Conservation (phyloP, 2,329 filamentous ascomycete genomes). For the Penicillium sp. region DNA sequence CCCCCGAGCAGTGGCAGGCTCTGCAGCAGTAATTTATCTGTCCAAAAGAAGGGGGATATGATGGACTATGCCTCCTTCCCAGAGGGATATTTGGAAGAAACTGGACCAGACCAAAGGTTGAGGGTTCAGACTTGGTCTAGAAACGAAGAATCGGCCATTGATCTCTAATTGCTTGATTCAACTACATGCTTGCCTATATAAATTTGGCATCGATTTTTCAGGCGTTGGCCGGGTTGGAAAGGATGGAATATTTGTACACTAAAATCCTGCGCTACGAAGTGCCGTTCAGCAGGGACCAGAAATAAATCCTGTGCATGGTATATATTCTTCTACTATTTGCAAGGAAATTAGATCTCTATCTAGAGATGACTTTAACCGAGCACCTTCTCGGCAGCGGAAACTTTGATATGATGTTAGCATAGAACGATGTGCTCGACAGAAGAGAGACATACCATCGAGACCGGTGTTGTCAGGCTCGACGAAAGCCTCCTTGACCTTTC, state of each 20-base stretch:
- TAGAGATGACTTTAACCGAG: conserved; percentile 34
- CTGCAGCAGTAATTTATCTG: conserved; percentile 47
- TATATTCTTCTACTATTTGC: conserved; percentile 2
- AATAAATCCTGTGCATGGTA: background rate
- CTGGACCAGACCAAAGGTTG: background rate
- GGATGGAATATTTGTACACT: conserved; percentile 9
- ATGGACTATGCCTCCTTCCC: background rate
- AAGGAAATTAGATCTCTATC: background rate
- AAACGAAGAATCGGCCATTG: background rate
- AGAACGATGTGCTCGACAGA: background rate
- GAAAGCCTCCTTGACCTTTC: conserved; percentile 75
- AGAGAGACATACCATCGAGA: conserved; percentile 59
- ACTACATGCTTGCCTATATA: background rate
- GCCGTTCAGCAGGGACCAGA: background rate
- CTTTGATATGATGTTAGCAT: conserved; percentile 29
- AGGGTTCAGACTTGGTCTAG: background rate
- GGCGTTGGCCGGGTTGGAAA: conserved; percentile 10
- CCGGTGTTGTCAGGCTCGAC: conserved; percentile 89
- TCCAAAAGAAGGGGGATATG: background rate
- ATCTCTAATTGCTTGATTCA: background rate
- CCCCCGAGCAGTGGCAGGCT: conserved; percentile 81
- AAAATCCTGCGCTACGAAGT: background rate
- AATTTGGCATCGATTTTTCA: conserved; percentile 1
- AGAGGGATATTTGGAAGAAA: background rate
- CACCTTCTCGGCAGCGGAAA: conserved; percentile 51